Percentiles rank a stretch among this genome's conserved stretches.
Conservation (phyloP, 495 filamentous ascomycete species). For the Podospora appendiculata region DNA sequence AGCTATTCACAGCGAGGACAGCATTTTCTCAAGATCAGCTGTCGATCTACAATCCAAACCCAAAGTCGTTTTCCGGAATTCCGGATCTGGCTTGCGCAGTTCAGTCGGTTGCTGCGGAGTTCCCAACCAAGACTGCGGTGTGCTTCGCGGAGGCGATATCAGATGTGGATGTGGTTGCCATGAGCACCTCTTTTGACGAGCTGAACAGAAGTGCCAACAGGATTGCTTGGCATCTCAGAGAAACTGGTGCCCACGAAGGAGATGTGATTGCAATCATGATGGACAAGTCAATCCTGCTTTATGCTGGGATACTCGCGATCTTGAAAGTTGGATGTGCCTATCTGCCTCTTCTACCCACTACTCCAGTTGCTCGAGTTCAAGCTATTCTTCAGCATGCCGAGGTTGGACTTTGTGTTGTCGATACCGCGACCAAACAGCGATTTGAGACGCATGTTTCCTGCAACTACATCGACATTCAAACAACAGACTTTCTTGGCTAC, state of each 20-base stretch:
- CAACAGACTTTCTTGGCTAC: constrained; percentile 12
- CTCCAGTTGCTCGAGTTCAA: constrained; percentile 46
- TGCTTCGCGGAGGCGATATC: constrained; percentile 46
- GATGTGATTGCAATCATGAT: constrained; percentile 60
- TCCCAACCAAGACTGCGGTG: constrained; percentile 49
- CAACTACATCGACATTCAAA: constrained; percentile 27
- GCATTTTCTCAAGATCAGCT: constrained; percentile 33
- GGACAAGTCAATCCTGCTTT: constrained; percentile 61
- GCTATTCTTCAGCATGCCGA: constrained; percentile 47
- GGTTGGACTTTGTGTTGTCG: constrained; percentile 39
- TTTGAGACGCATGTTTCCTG: constrained; percentile 18
- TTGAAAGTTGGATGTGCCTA: constrained; percentile 69
- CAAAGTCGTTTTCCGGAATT: constrained; percentile 14
- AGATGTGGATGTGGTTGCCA: constrained; percentile 15
- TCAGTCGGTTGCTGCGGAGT: constrained; percentile 39
- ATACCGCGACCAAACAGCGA: constrained; percentile 9
- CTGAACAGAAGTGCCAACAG: constrained; percentile 56
- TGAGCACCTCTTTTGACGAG: constrained; percentile 50
- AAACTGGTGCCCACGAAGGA: constrained; percentile 35
- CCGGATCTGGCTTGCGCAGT: constrained; percentile 42
- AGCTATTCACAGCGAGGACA: constrained; percentile 19
- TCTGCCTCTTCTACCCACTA: constrained; percentile 59
- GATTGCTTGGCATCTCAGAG: constrained; percentile 51
- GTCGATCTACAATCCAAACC: constrained; percentile 36
- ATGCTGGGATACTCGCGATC: constrained; percentile 62